Evolutionary conservation across 495 filamentous ascomycete genomes (phyloP).

Genomic region (Oidiodendron maius): DNA sequence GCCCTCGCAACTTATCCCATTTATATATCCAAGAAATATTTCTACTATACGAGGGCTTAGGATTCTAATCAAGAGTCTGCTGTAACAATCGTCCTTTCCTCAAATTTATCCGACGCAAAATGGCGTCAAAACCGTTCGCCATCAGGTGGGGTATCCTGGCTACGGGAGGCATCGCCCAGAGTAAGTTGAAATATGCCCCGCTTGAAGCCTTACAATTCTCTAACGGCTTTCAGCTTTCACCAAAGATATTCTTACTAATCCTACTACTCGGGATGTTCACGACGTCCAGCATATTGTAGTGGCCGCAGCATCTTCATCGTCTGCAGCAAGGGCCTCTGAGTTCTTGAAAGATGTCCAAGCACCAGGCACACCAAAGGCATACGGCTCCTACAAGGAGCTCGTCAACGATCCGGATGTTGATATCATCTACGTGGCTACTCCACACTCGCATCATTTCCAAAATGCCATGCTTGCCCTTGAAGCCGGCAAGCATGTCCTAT

Average conservation of each 20-base stretch:
- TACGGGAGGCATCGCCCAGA: conserved; percentile 73
- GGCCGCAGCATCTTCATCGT: conserved; percentile 78
- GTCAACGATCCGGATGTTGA: conserved; percentile 53
- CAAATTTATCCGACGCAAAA: conserved; percentile 4
- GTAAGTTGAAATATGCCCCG: conserved; percentile 33
- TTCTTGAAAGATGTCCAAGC: conserved; percentile 67
- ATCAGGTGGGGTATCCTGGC: conserved; percentile 74
- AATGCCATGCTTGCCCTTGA: conserved; percentile 66
- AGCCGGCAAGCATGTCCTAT: conserved; percentile 83
- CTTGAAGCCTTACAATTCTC: not conserved
- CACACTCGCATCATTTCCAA: conserved; percentile 93
- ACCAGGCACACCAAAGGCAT: conserved; percentile 61
- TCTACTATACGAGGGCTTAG: not conserved
- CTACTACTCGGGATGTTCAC: conserved; percentile 60
- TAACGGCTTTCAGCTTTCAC: conserved; percentile 56
- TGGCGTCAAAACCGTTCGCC: conserved; percentile 41
- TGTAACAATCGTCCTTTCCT: too few relatives aligned
- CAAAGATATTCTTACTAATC: conserved; percentile 75
- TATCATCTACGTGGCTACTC: conserved; percentile 88
- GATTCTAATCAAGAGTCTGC: too few relatives aligned
- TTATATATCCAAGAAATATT: not conserved
- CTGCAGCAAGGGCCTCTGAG: conserved; percentile 55
- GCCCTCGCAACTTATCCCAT: not conserved
- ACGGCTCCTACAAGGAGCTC: conserved; percentile 76
- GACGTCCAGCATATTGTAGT: conserved; percentile 75